phyloP scores from a whole-genome alignment of 495 filamentous ascomycete genomes.

The Patellaria atrata region DNA sequence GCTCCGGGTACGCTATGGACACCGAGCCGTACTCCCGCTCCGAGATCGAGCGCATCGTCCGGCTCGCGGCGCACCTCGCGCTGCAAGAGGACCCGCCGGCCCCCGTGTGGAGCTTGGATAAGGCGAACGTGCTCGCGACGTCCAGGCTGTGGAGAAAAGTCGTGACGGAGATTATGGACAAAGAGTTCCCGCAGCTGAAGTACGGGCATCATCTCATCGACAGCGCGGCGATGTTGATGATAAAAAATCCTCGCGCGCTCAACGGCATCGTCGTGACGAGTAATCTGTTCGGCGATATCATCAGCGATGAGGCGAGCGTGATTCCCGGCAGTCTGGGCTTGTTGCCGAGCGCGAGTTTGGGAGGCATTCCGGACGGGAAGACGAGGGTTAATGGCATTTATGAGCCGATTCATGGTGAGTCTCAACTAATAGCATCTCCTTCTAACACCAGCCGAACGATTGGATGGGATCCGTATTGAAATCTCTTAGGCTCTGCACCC shows the following conservation, averaged over 20 bases:
- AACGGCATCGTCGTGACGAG: conserved; percentile 90
- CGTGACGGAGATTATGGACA: conserved; percentile 62
- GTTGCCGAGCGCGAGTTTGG: conserved; percentile 77
- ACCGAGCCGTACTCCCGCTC: conserved; percentile 76
- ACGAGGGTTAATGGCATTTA: conserved; percentile 74
- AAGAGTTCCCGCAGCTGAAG: conserved; percentile 81
- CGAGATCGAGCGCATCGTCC: conserved; percentile 82
- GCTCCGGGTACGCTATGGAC: conserved; percentile 65
- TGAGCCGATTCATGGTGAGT: conserved; percentile 89
- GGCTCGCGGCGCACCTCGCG: conserved; percentile 72
- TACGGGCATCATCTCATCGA: conserved; percentile 88
- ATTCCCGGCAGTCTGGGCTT: conserved; percentile 87
- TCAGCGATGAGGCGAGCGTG: conserved; percentile 89
- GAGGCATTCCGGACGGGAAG: conserved; percentile 71
- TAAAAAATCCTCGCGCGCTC: conserved; percentile 80
- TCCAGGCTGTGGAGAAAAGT: conserved; percentile 81
- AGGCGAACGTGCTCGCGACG: conserved; percentile 94
- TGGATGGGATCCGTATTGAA: not conserved
- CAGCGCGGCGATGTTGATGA: conserved; percentile 90
- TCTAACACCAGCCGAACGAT: not conserved
- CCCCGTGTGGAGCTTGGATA: conserved; percentile 82
- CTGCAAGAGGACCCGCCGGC: conserved; percentile 63
- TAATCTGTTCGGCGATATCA: conserved; percentile 95
- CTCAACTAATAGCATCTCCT: not conserved
- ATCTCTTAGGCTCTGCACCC: conserved; percentile 41